Base-by-base conservation (phyloP, 1,284 basidiomycete genomes). In the Heterobasidion occidentale region DNA sequence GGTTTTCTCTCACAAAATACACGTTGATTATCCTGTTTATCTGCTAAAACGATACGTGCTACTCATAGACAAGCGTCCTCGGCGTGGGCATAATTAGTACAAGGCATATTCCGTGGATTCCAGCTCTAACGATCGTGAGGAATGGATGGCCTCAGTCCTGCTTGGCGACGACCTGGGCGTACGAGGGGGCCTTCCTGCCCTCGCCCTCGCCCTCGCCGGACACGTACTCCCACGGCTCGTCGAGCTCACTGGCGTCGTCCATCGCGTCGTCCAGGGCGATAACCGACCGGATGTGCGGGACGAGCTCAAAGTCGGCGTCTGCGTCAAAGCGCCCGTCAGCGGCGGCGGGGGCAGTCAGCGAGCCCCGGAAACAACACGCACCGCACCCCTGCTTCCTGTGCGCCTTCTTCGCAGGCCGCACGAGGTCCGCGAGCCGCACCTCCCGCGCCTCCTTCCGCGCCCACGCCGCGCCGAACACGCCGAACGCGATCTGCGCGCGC, bases 191-290 rank as follows among this genome's bases (percentile, higher is more conserved):
- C 52, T 51, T 56, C 55, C 60, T 59, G 58, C 68, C 65, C 53
- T 70, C 66, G 17, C 71, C 71, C 36, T 70, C 69, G 53, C 75
- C 72, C 51, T 70, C 73, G 36, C 71, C 71, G 46, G 70, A 70
- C 55, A 83, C 67, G 63, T 78, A 75, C 60, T 83, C 80, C 81
- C 81, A 84, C 44, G 78, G 74, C 60, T 84, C 81, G 58, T 81
- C 79, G 19, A 75, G 60, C 46, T 67, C 68, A 19, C 60, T 60
- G 19, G 63, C 65, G 15, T 61, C 62, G 15, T 70, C 60, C 45
- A 73, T 69, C 33, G 64, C 64, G 33, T 81, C 80, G 61, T 82
- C 80, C 46, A 84, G 70, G 34, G 73, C 79, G 58, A 84, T 79
- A 52, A 84, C 81, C 36, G 75, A 72, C 36, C 74, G 77, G 36